Evolutionary conservation across 2,329 filamentous ascomycete genomes (phyloP).

Genomic region (Fusarium oxysporum): DNA sequence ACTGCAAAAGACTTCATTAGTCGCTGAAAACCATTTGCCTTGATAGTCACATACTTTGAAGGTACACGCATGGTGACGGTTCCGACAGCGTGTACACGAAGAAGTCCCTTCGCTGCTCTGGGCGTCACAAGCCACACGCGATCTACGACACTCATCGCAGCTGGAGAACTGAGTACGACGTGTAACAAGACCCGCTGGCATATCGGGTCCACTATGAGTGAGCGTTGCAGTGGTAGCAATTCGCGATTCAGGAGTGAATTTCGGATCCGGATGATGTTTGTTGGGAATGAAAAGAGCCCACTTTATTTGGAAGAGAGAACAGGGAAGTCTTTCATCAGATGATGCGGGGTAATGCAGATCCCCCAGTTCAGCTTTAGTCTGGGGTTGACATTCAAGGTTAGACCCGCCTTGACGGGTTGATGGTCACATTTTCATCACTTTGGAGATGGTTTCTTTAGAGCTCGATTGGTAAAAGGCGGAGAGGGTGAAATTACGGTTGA

Average conservation of each 20-base stretch:
- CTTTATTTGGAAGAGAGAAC: slow-evolving; percentile 4
- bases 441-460: neutral
- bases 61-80: slow-evolving; percentile 44
- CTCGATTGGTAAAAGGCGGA: neutral
- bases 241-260: neutral
- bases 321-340: neutral
- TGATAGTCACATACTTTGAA: slow-evolving; percentile 43
- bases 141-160: slow-evolving; percentile 49
- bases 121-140: slow-evolving; percentile 49
- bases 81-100: slow-evolving; percentile 71
- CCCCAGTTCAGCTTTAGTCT: slow-evolving; percentile 12
- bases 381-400: slow-evolving; percentile 18
- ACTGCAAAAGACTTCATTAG: no score
- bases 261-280: slow-evolving; percentile 28
- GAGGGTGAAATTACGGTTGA: neutral
- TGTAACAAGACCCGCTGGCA: slow-evolving; percentile 35
- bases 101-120: slow-evolving; percentile 65
- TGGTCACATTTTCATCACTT: neutral
- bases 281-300: slow-evolving; percentile 6
- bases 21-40: no score
- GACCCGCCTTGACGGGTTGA: neutral
- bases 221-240: neutral
- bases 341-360: slow-evolving; percentile 41
- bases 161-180: slow-evolving; percentile 53
- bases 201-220: slow-evolving; percentile 3